Base-by-base conservation (phyloP, 352 stramenopile genomes). In the Pythium brachiatum region DNA sequence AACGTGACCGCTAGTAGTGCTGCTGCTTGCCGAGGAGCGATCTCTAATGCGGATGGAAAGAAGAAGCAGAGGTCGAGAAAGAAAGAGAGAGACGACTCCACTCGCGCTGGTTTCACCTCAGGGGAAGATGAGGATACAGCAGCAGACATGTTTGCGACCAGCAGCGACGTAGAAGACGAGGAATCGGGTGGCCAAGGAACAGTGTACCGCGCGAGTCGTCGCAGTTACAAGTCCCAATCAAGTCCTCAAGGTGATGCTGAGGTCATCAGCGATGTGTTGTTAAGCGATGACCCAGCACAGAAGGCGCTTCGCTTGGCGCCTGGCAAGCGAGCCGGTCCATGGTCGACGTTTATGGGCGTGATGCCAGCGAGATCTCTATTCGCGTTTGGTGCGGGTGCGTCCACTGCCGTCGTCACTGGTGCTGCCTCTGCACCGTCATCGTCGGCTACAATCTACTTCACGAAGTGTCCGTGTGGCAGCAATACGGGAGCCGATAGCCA, bases 401-500 rank as follows among this genome's bases (percentile, higher is more conserved):
- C 60, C 0, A 53, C 54, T 21, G 29, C 20, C 5, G 29, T 31
- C 7, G 36, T 26, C 2, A 50, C 53, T 11, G 36, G 34, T 18
- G 7, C 43, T 8, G 21, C 26, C 1, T 47, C n/a, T 7, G 25
- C 53, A 2, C 41, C 60, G 13, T 62, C 60, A 4, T 62, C 61
- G 1, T 58, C 61, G 12, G 61, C 61, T 8, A 68, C 54, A 1
- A 68, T 68, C 15, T 68, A 68, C 61, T 68, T 68, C 21, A 54
- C 27, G 27, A 46, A 29, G n/a, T 67, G 60, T 26, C 43, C 60
- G 21, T 62, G 60, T 48, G 41, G 41, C 7, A 48, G 41, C 9
- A 20, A 20, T 15, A 20, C 7, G 5, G 26, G 41, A 26, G 41
- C 16, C 5, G 41, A 48, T 26, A 26, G 16, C 21, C 36, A 13